Conservation (phyloP, 331 rosid species). For the Stylosanthes scabra region DNA sequence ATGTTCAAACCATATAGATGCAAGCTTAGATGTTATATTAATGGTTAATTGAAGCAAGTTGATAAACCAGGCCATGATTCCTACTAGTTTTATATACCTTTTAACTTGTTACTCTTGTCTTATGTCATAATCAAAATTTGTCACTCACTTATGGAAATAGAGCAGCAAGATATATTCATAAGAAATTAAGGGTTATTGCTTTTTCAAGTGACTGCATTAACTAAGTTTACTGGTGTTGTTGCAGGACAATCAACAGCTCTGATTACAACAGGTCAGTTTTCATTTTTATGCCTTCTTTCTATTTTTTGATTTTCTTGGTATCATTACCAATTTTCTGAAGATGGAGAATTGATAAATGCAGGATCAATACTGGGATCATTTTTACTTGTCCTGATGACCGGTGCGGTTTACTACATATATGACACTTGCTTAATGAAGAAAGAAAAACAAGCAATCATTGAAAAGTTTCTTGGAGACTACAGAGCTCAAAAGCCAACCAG, state of each 20-base stretch:
- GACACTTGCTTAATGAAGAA: neutral
- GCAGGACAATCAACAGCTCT: constrained; percentile 36
- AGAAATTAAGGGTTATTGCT: too few relatives aligned
- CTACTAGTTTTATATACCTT: neutral
- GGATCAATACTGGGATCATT: constrained; percentile 40
- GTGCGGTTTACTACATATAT: constrained; percentile 8
- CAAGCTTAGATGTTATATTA: neutral
- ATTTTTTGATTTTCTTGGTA: neutral
- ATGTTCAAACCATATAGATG: neutral
- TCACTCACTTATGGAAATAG: neutral
- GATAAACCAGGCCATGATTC: neutral
- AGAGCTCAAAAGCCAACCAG: constrained; percentile 48
- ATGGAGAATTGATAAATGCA: constrained; percentile 15
- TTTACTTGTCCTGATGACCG: constrained; percentile 4
- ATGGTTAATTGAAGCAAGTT: neutral
- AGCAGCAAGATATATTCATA: too few relatives aligned
- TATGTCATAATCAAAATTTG: neutral
- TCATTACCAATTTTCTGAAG: neutral
- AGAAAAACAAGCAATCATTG: constrained; percentile 32
- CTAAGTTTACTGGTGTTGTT: constrained; percentile 10
- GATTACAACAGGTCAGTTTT: constrained; percentile 35
- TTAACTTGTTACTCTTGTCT: neutral
- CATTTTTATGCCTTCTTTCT: too few relatives aligned
- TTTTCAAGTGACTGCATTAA: neutral
- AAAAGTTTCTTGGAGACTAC: constrained; percentile 45